Evolutionary conservation across 768 basidiomycete species (phyloP), one percentile per base, ranked within the genome.

Genomic region (Naganishia randhawae): DNA sequence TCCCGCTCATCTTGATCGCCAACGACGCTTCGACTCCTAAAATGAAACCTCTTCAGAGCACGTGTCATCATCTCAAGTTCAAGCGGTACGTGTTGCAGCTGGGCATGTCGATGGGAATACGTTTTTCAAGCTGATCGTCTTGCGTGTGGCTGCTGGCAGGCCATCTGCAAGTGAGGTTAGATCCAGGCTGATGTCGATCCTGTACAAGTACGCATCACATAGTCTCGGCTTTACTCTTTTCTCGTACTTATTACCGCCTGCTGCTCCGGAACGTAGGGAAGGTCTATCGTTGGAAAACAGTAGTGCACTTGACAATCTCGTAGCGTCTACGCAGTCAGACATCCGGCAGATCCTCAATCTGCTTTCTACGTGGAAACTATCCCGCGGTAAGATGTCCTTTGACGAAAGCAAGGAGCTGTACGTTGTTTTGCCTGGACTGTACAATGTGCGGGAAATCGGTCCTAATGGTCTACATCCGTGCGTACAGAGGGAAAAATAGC

Each of bases 331-430:
- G 1, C 91, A 96, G 73, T 95, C 94, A 1, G 96, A 99, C 80
- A 95, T 99, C 67, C 89, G 96, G 3, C 95, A 95, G 77, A 91
- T 98, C 22, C 81, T 99, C 69, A 98, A 97, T 78, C 97, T 99
- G 92, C 83, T 99, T 14, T 95, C 96, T 5, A 98, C 95, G 0
- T 98, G 92, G 91, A 92, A 88, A 74, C 80, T 97, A n/a, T 89
- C 89, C 10, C 75, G 78, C 45, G 79, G 84, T 65, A 83, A 85
- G 2, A 91, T 99, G 88, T 84, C 87, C 72, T 98, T 91, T 77
- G 94, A 98, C 71, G 87, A 96, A 74, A 86, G 92, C 65, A 96
- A 97, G 78, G 80, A 83, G n/a, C 82, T 98, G 94, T 97, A 74
- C 65, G 90, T 84, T 10, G 3, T 54, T 41, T 33, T n/a, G n/a